Percentiles rank a stretch among this genome's conserved stretches.
Evolutionary conservation across 345 rosid species (phyloP).

Genomic region (Nasturtium officinale): DNA sequence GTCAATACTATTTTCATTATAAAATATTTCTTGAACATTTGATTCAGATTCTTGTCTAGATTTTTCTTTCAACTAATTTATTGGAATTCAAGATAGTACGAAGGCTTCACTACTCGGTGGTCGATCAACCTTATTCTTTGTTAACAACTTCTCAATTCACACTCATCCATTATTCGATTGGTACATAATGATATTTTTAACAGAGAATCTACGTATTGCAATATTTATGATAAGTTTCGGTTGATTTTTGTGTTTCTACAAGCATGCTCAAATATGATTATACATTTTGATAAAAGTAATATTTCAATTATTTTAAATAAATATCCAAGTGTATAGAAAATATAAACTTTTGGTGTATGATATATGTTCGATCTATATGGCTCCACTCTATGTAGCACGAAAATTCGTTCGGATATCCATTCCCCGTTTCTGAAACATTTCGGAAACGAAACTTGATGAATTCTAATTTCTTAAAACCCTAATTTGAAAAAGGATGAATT

Average conservation of each 20-base stretch:
- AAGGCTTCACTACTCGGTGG: slow-evolving; percentile 18
- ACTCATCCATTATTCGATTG: slow-evolving; percentile 20
- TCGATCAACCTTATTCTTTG: slow-evolving; percentile 36
- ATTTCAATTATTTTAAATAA: not conserved
- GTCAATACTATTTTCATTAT: slow-evolving; percentile 3
- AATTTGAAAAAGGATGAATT: no score
- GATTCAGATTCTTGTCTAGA: slow-evolving; percentile 7
- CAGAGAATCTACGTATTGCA: not conserved
- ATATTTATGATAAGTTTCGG: not conserved
- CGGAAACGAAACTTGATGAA: no score
- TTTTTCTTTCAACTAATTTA: not conserved
- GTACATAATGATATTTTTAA: not conserved
- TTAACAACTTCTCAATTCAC: slow-evolving; percentile 27
- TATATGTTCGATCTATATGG: not conserved
- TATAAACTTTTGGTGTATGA: not conserved
- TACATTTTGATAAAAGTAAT: not conserved
- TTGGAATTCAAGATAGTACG: not conserved
- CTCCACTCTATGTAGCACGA: no score
- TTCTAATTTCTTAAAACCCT: no score
- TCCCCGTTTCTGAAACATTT: no score
- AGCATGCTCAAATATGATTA: not conserved
- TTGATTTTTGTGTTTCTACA: not conserved
- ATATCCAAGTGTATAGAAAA: not conserved
- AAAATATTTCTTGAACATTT: not conserved
- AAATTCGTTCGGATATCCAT: no score